Conservation (phyloP, 352 stramenopile species). For the Pythium apleroticum region DNA sequence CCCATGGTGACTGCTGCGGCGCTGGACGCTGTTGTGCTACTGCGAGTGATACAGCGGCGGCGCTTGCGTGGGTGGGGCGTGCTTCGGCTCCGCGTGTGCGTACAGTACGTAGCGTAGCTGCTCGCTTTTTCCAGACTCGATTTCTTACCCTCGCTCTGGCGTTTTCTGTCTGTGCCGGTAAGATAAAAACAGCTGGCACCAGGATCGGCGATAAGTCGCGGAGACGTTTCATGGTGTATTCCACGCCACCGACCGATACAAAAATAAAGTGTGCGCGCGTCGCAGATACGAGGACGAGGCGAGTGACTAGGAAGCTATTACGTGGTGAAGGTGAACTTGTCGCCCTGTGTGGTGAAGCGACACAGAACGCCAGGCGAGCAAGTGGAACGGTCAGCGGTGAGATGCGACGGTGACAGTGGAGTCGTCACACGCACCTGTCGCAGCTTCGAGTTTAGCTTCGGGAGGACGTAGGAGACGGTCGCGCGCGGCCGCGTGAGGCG, state of each 20-base stretch:
- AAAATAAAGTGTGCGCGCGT: conserved; percentile 15
- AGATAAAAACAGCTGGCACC: conserved; percentile 13
- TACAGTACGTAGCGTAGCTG: background rate
- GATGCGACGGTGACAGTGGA: conserved; percentile 7
- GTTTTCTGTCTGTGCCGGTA: conserved; percentile 22
- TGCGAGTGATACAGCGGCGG: background rate
- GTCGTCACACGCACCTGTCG: conserved; percentile 49
- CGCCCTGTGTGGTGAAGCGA: conserved; percentile 44
- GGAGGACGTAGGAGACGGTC: conserved; percentile 61
- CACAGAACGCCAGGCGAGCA: conserved; percentile 8
- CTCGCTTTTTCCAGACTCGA: conserved; percentile 3
- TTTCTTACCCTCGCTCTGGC: conserved; percentile 21
- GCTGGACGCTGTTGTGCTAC: conserved; percentile 5
- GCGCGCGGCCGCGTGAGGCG: conserved; percentile 32
- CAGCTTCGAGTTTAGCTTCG: conserved; percentile 81
- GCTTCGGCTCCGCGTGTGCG: background rate
- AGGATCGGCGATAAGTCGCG: conserved; percentile 13
- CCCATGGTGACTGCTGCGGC: conserved; percentile 38
- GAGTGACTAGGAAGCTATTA: too few relatives aligned
- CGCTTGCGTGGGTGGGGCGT: background rate
- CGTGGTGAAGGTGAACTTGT: conserved; percentile 78
- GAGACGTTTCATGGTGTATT: background rate
- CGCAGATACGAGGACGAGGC: too few relatives aligned
- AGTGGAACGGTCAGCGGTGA: background rate
- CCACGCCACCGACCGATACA: background rate